A percentile compares a stretch with the other conserved stretches of the same genome.
These are phyloP conservation scores for Abrus precatorius DNA, from an alignment of 306 rosid species.

Conservation along the genomic window DNA sequence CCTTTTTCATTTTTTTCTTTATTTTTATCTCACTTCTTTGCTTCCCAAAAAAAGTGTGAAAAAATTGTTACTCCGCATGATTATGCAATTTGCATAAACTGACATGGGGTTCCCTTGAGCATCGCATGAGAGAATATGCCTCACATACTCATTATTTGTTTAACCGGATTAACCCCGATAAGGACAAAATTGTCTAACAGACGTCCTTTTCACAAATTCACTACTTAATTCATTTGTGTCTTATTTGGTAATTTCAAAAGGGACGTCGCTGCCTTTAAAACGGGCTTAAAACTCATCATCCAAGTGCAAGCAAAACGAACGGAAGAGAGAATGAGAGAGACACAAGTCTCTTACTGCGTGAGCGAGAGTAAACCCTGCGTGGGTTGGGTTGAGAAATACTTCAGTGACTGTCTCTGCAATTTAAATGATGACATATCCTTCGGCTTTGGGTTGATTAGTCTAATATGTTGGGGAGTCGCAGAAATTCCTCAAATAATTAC, in stretches of 20 bases:
- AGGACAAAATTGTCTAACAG: conserved; percentile 31
- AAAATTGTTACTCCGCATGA: no score
- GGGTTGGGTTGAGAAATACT: conserved; percentile 74
- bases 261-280: conserved; percentile 35
- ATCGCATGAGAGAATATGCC: conserved; percentile 49
- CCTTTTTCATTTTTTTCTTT: no score
- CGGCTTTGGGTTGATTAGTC: conserved; percentile 68
- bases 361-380: conserved; percentile 71
- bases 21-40: no score
- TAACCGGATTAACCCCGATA: background rate
- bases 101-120: conserved; percentile 30
- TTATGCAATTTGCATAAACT: background rate
- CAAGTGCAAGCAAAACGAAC: background rate
- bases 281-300: conserved; percentile 19
- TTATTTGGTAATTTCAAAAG: conserved; percentile 19
- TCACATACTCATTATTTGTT: background rate
- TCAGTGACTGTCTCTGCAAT: conserved; percentile 88
- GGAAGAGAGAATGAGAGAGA: conserved; percentile 12
- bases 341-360: conserved; percentile 70
- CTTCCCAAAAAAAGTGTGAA: no score
- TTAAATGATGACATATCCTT: conserved; percentile 75
- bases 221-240: background rate
- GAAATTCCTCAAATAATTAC: conserved; percentile 94
- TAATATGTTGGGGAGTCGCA: conserved; percentile 86
- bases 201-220: background rate